Percentiles rank a stretch among this genome's conserved stretches.
phyloP scores from a whole-genome alignment of 1,139 yeast species.

The Saccharomycopsis crataegensis region DNA sequence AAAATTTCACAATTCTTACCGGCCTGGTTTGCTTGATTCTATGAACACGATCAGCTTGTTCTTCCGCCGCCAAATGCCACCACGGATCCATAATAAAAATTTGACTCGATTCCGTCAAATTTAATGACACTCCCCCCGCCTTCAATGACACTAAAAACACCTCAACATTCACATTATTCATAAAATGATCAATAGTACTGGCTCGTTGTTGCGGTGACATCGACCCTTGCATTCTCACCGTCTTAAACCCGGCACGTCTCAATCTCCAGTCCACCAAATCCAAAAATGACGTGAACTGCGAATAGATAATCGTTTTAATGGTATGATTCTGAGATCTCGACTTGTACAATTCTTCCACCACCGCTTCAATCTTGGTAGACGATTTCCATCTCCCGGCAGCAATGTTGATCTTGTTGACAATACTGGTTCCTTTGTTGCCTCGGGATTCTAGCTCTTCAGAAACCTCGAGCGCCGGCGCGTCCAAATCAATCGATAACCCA shows the following conservation, averaged over 20 bases:
- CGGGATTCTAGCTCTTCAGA: slow-evolving; percentile 43
- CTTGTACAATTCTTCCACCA: slow-evolving; percentile 86
- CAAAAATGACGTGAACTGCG: slow-evolving; percentile 94
- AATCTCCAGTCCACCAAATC: slow-evolving; percentile 94
- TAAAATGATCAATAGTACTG: slow-evolving; percentile 79
- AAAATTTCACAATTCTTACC: slow-evolving; percentile 83
- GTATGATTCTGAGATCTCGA: slow-evolving; percentile 82
- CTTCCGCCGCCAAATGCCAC: slow-evolving; percentile 99
- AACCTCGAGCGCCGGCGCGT: slow-evolving; percentile 80
- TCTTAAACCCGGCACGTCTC: slow-evolving; percentile 87
- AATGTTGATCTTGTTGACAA: slow-evolving; percentile 82
- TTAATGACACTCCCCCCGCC: slow-evolving; percentile 98
- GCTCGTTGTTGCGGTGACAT: slow-evolving; percentile 96
- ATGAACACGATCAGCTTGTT: slow-evolving; percentile 98
- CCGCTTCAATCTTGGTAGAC: slow-evolving; percentile 92
- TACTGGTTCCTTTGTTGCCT: slow-evolving; percentile 59
- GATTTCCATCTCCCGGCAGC: slow-evolving; percentile 81
- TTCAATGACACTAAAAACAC: slow-evolving; percentile 89
- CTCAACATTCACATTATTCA: slow-evolving; percentile 88
- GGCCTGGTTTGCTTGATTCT: slow-evolving; percentile 96
- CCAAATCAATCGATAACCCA: slow-evolving; percentile 79
- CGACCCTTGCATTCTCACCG: slow-evolving; percentile 89
- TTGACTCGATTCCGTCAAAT: slow-evolving; percentile 93
- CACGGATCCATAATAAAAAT: slow-evolving; percentile 94
- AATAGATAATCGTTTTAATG: slow-evolving; percentile 89